Conservation (phyloP, 129 eudicot genomes). For the Flaveria robusta region DNA sequence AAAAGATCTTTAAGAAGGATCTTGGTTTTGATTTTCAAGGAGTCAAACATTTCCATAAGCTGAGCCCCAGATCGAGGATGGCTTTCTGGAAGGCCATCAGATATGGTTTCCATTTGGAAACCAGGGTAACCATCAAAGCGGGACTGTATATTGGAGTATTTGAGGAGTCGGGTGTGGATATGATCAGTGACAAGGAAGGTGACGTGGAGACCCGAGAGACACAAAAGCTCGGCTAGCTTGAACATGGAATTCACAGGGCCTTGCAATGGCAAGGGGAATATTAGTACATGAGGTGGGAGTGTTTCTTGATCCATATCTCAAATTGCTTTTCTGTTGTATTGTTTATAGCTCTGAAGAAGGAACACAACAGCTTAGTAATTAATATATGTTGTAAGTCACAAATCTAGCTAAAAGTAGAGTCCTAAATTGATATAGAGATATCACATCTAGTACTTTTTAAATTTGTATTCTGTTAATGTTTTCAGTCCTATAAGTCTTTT, state of each 20-base stretch:
- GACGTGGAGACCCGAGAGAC: constrained; percentile 52
- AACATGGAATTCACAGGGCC: constrained; percentile 73
- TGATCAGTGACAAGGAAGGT: constrained; percentile 63
- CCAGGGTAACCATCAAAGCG: constrained; percentile 45
- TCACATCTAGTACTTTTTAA: neutral
- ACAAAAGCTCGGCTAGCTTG: constrained; percentile 65
- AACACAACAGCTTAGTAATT: neutral
- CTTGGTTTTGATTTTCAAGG: constrained; percentile 34
- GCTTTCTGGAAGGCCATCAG: constrained; percentile 55
- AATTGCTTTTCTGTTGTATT: neutral
- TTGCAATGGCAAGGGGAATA: constrained; percentile 70
- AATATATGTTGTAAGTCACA: neutral
- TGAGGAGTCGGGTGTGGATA: constrained; percentile 51
- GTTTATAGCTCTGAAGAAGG: constrained; percentile 7
- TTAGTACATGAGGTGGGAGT: constrained; percentile 55
- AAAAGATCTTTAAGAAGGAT: constrained; percentile 46
- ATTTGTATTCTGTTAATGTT: neutral
- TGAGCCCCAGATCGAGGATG: constrained; percentile 45
- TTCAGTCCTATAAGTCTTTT: neutral
- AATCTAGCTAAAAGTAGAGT: too few relatives aligned
- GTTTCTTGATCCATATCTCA: constrained; percentile 34
- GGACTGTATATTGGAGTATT: constrained; percentile 46
- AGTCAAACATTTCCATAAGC: constrained; percentile 41
- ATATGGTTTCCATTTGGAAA: constrained; percentile 43
- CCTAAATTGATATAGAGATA: neutral